A percentile compares a stretch with the other conserved stretches of the same genome.
Conservation (phyloP, 2,329 filamentous ascomycete species). For the Cladorrhinum sp. region DNA sequence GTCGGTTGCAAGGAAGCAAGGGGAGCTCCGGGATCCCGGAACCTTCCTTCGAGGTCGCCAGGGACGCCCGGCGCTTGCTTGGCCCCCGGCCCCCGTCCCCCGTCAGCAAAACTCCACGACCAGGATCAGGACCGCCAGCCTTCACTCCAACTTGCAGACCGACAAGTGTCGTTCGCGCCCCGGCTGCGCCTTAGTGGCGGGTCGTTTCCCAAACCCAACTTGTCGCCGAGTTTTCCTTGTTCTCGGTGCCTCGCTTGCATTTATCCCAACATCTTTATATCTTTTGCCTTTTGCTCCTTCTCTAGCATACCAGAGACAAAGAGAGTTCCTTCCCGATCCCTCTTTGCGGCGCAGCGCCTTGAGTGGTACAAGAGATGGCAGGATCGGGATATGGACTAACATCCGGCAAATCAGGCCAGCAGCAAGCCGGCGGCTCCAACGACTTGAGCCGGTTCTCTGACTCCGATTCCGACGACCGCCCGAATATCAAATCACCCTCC, state of each 20-base stretch:
- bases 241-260: not conserved
- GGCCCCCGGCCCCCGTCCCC: slow-evolving; percentile 16
- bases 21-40: slow-evolving; percentile 8
- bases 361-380: slow-evolving; percentile 22
- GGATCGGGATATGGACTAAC: slow-evolving; percentile 34
- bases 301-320: not conserved
- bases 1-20: slow-evolving; percentile 10
- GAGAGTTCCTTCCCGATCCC: not conserved
- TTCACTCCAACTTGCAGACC: slow-evolving; percentile 10
- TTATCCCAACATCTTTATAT: slow-evolving; percentile 1
- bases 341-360: slow-evolving; percentile 13
- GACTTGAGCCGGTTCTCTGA: slow-evolving; percentile 43
- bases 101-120: slow-evolving; percentile 15
- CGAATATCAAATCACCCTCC: slow-evolving; percentile 40
- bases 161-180: slow-evolving; percentile 13
- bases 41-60: slow-evolving; percentile 8
- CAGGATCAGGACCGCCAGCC: slow-evolving; percentile 16
- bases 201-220: slow-evolving; percentile 8
- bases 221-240: slow-evolving; percentile 9
- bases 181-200: slow-evolving; percentile 23
- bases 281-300: not conserved
- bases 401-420: slow-evolving; percentile 31
- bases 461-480: slow-evolving; percentile 41
- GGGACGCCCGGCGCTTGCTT: slow-evolving; percentile 16
- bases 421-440: slow-evolving; percentile 30